These are phyloP conservation scores for Platismatia glauca DNA, from an alignment of 495 filamentous ascomycete species.

Conservation along the genomic window DNA sequence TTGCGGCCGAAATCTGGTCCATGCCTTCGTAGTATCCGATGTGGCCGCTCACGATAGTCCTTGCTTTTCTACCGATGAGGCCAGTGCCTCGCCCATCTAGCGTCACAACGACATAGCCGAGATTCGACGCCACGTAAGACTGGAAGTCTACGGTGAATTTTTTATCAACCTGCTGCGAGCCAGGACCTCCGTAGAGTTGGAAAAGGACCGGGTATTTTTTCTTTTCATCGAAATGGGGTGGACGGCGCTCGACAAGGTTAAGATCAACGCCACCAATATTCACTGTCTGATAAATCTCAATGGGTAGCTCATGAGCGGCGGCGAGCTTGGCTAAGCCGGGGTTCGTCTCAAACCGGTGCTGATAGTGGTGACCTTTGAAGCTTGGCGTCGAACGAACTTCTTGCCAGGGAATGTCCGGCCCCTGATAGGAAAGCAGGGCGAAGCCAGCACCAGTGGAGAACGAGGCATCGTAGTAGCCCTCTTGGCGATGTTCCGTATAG, in stretches of 20 bases:
- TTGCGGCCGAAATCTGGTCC: slow-evolving; percentile 87
- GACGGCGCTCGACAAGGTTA: slow-evolving; percentile 82
- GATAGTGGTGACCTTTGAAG: slow-evolving; percentile 48
- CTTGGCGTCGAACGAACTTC: slow-evolving; percentile 77
- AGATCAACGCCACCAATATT: slow-evolving; percentile 69
- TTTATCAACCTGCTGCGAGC: slow-evolving; percentile 78
- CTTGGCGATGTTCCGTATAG: slow-evolving; percentile 64
- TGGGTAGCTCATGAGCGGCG: slow-evolving; percentile 69
- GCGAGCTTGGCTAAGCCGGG: slow-evolving; percentile 55
- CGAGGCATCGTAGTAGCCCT: slow-evolving; percentile 77
- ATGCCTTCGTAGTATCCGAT: slow-evolving; percentile 76
- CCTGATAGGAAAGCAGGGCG: slow-evolving; percentile 70
- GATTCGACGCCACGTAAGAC: slow-evolving; percentile 70
- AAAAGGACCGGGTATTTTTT: slow-evolving; percentile 92
- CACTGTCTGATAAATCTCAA: slow-evolving; percentile 75
- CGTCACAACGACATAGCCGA: slow-evolving; percentile 94
- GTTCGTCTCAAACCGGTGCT: slow-evolving; percentile 72
- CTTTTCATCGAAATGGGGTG: slow-evolving; percentile 77
- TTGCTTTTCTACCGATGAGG: slow-evolving; percentile 74
- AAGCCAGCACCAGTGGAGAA: slow-evolving; percentile 79
- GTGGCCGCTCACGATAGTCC: slow-evolving; percentile 72
- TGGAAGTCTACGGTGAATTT: slow-evolving; percentile 82
- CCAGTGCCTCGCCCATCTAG: slow-evolving; percentile 92
- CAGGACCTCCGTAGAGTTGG: slow-evolving; percentile 84
- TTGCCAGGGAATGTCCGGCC: slow-evolving; percentile 85